Evolutionary conservation across 2,329 filamentous ascomycete species (phyloP), one percentile per base, ranked within the genome.

Genomic region (Stromatinia cepivora): DNA sequence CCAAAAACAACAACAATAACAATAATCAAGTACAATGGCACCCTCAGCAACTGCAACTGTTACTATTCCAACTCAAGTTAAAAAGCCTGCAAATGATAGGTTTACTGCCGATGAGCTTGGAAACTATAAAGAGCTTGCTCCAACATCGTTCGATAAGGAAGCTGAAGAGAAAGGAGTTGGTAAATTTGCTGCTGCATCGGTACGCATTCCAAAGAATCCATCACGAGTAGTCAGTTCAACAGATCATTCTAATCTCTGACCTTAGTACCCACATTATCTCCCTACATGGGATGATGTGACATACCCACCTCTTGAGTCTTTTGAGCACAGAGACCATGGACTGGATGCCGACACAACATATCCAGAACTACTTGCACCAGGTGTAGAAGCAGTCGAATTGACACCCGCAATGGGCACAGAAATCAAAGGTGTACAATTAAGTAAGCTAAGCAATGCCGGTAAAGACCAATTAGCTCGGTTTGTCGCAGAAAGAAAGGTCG

Each of bases 381-480:
- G 80, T n/a, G 81, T 81, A 10, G 79, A 83, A 45, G 80, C 88
- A 54, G 84, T 81, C 15, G 83, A 93, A 31, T 80, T 94, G 50
- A 93, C 91, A 1, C 90, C 90, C 1, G 88, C 86, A 59, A 93
- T 92, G 73, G 92, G 92, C 69, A 87, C 89, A 22, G 91, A 93
- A 76, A 82, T 94, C 45, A 83, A 81, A 5, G 90, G 90, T 50
- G 81, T 94, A 42, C 91, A 94, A 79, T 81, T 94, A 42, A 91
- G 87, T 80, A 84, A 85, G 71, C 84, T 94, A 17, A 87, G 82
- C 66, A 80, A 88, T 56, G 87, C 88, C 22, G 91, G 88, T 67
- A 93, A 92, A 77, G 89, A 94, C 75, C 89, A 94, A 78, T 84
- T 94, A 7, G 91, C 92, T 1, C 86, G 90, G 31, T 88, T 90